These are phyloP conservation scores for Solanum medicagineum DNA, from an alignment of 257 asterid species.

Conservation along the genomic window DNA sequence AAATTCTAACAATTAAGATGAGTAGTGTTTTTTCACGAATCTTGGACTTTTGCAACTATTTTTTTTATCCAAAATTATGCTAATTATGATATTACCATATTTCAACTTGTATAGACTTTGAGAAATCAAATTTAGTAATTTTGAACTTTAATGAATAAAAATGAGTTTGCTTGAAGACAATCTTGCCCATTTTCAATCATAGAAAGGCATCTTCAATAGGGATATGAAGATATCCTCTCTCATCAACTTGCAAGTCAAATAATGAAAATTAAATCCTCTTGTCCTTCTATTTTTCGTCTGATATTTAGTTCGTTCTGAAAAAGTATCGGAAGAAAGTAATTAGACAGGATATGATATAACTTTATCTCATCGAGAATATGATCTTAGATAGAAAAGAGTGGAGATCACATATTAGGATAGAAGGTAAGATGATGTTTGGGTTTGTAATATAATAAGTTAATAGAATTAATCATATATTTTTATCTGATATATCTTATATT, in stretches of 20 bases:
- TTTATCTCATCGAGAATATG: too few relatives aligned
- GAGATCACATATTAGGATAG: too few relatives aligned
- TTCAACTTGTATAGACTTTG: not conserved
- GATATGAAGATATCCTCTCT: not conserved
- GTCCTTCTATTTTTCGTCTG: not conserved
- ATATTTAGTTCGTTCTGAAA: too few relatives aligned
- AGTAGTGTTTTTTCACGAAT: not conserved
- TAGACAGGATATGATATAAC: too few relatives aligned
- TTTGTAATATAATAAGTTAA: too few relatives aligned
- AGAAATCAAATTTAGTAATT: not conserved
- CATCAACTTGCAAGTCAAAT: slow-evolving; percentile 1
- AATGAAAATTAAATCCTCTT: not conserved
- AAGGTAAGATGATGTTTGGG: too few relatives aligned
- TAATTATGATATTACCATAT: not conserved
- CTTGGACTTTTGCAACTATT: not conserved
- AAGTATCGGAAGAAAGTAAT: too few relatives aligned
- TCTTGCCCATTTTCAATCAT: slow-evolving; percentile 9
- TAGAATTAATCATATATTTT: too few relatives aligned
- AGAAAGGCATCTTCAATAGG: slow-evolving; percentile 14
- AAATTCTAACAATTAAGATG: not conserved
- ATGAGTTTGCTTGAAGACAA: slow-evolving; percentile 1
- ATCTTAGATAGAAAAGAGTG: too few relatives aligned
- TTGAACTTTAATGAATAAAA: not conserved
- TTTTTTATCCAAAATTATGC: not conserved
- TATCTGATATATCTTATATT: too few relatives aligned